Percentiles rank a stretch among this genome's conserved stretches.
These are phyloP conservation scores for Priceomyces medius DNA, from an alignment of 805 yeast genomes.

Conservation along the genomic window DNA sequence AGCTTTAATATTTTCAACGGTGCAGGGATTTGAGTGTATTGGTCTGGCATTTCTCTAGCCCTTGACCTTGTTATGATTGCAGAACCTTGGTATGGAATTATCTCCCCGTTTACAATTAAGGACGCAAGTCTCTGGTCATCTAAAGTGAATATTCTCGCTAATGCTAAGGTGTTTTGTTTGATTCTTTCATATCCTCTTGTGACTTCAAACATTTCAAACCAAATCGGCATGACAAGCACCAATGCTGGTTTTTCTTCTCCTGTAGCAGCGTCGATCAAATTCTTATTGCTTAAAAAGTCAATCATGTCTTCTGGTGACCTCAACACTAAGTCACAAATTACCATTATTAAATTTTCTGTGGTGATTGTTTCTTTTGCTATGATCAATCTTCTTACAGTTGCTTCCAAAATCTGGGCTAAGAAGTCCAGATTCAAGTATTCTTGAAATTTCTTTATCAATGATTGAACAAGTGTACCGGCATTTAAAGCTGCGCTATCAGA, in stretches of 20 bases:
- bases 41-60: slow-evolving; percentile 63
- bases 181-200: slow-evolving; percentile 78
- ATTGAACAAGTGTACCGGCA: slow-evolving; percentile 64
- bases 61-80: slow-evolving; percentile 83
- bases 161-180: slow-evolving; percentile 63
- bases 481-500: slow-evolving; percentile 82
- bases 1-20: slow-evolving; percentile 71
- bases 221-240: slow-evolving; percentile 61
- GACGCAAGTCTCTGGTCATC: slow-evolving; percentile 51
- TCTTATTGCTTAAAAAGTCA: slow-evolving; percentile 49
- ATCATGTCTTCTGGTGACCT: slow-evolving; percentile 63
- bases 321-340: slow-evolving; percentile 70
- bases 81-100: slow-evolving; percentile 58
- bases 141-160: slow-evolving; percentile 63
- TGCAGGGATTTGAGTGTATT: slow-evolving; percentile 65
- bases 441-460: slow-evolving; percentile 54
- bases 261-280: slow-evolving; percentile 22
- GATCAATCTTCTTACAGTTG: slow-evolving; percentile 66
- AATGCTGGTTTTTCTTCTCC: slow-evolving; percentile 42
- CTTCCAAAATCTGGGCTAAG: slow-evolving; percentile 61
- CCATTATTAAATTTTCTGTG: slow-evolving; percentile 71
- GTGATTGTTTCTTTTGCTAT: slow-evolving; percentile 69
- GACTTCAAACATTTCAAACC: slow-evolving; percentile 82
- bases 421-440: slow-evolving; percentile 37
- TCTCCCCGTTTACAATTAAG: slow-evolving; percentile 74